Conservation (phyloP, 2,329 filamentous ascomycete species). For the Chaetothyriales sp. region DNA sequence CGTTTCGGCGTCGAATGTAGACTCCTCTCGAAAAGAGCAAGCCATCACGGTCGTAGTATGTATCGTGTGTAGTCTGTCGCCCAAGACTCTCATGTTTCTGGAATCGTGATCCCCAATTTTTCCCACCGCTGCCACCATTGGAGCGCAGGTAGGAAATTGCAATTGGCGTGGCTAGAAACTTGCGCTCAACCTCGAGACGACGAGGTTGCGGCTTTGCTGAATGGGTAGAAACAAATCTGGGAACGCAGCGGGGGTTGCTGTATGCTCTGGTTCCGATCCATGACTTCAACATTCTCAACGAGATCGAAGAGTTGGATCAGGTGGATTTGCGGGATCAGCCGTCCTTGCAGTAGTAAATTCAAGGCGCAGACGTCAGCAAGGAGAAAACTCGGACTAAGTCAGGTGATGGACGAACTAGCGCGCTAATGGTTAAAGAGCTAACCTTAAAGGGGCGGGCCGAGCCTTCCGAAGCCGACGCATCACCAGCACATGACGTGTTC, state of each 20-base stretch:
- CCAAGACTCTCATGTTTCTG: slow-evolving; percentile 4
- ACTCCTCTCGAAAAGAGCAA: slow-evolving; percentile 15
- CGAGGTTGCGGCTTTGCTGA: background rate
- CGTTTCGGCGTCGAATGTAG: slow-evolving; percentile 18
- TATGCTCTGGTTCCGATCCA: background rate
- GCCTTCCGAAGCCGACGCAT: no score
- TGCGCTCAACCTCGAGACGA: slow-evolving; percentile 17
- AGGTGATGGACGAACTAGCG: no score
- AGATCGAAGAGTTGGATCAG: background rate
- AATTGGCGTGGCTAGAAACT: slow-evolving; percentile 13
- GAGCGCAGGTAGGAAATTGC: slow-evolving; percentile 6
- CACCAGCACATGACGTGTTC: no score
- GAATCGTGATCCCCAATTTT: slow-evolving; percentile 1
- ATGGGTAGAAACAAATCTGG: background rate
- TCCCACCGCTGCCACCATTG: slow-evolving; percentile 2
- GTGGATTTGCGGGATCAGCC: background rate
- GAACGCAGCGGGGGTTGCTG: background rate
- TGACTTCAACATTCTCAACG: background rate
- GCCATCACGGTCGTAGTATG: slow-evolving; percentile 18
- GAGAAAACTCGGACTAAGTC: no score
- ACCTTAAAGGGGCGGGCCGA: no score
- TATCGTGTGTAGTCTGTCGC: slow-evolving; percentile 13
- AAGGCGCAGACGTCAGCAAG: no score
- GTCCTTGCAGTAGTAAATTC: no score
- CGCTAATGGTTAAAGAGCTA: no score